Evolutionary conservation across 2,329 filamentous ascomycete genomes (phyloP).

Genomic region (Aspergillus sp.): DNA sequence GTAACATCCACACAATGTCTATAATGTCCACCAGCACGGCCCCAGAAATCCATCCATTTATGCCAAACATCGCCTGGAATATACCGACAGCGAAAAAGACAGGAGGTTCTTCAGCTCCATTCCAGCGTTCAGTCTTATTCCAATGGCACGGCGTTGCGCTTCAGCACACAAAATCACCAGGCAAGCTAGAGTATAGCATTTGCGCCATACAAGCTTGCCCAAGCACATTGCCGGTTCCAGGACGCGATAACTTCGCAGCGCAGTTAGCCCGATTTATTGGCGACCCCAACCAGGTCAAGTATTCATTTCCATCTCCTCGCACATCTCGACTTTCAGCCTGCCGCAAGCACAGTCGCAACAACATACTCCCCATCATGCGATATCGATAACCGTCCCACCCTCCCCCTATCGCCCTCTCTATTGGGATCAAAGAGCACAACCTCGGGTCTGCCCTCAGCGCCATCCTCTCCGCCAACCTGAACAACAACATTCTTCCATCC

Average conservation of each 20-base stretch:
- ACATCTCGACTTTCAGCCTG: constrained; percentile 22
- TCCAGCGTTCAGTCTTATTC: background rate
- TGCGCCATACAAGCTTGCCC: background rate
- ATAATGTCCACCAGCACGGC: too few relatives aligned
- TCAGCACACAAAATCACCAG: too few relatives aligned
- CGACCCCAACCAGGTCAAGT: too few relatives aligned
- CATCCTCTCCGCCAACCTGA: constrained; percentile 24
- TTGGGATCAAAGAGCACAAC: constrained; percentile 33
- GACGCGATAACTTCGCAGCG: background rate
- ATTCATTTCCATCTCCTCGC: background rate
- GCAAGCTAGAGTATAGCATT: background rate
- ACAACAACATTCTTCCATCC: constrained; percentile 62
- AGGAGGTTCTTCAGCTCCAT: background rate
- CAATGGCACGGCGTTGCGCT: background rate
- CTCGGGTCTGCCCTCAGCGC: constrained; percentile 32
- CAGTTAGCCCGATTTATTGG: too few relatives aligned
- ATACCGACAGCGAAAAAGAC: background rate
- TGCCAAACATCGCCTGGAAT: background rate
- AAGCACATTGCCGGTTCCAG: background rate
- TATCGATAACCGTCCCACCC: constrained; percentile 72
- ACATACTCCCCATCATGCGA: constrained; percentile 87
- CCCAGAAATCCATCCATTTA: too few relatives aligned
- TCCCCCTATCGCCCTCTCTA: constrained; percentile 12
- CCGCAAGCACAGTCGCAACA: constrained; percentile 45
- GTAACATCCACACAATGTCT: too few relatives aligned